Evolutionary conservation across 2,329 filamentous ascomycete species (phyloP), one percentile per base, ranked within the genome.

Genomic region (Chaetomium globosum): DNA sequence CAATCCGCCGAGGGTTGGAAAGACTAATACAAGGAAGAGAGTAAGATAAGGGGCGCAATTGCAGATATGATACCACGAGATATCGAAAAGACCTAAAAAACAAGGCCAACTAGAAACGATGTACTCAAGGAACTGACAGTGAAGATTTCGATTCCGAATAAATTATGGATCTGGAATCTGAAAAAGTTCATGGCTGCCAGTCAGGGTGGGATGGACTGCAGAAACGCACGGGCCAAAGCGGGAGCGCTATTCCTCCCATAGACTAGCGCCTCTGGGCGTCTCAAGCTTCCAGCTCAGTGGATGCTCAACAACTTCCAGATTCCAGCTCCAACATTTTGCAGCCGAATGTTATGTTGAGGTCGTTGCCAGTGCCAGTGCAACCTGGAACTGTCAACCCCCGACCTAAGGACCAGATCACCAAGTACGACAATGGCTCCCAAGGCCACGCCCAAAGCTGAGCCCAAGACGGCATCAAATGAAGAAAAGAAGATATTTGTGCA

Each of bases 401-500:
- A 58, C 33, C 33, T 39, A 19, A 56, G 61, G 36, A 19, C 16
- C 10, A 10, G 13, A 62, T 26, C 46, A 64, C 43, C 62, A 39
- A 64, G 51, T 60, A 39, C 36, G 33, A 64, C 53, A 33, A 71
- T 71, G 70, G 61, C 69, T 39, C 63, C 69, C 31, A 67, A 70
- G 70, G 75, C 80, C 48, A n/a, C 63, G 12, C 26, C 66, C 28
- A 67, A 70, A 70, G 75, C 80, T 49, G 28, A 58, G 8, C 26
- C 66, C 31, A 61, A 66, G 33, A 61, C 51, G 54, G 66, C 63
- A 3, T 69, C 61, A 48, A 33, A 28, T 10, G 57, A 52, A n/a
- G 26, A 73, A 30, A 72, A 72, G 58, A 70, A 68, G 63, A 75
- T 80, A 56, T 84, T 80, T 66, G 78, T 81, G 63, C 83, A 85